Evolutionary conservation across 1,284 basidiomycete genomes (phyloP).

Genomic region (Austroboletus niveus): DNA sequence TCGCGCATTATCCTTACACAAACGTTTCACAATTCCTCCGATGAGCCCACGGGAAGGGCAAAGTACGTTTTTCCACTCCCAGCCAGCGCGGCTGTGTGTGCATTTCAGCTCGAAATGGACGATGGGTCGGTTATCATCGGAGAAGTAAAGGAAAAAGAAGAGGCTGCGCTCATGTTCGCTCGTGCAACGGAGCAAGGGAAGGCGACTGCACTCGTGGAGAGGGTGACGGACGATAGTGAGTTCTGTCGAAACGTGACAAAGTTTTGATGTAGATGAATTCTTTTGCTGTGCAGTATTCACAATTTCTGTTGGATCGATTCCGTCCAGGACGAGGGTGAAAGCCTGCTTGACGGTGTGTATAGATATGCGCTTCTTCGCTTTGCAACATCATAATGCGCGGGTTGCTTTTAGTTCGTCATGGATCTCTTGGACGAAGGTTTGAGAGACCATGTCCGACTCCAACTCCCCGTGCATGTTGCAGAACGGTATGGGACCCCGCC

Average conservation of each 20-base stretch:
- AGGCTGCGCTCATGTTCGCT: conserved; percentile 44
- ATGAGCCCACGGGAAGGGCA: conserved; percentile 39
- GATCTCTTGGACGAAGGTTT: conserved; percentile 47
- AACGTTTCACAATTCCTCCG: conserved; percentile 42
- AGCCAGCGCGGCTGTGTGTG: conserved; percentile 48
- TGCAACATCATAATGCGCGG: neutral
- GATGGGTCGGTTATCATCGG: conserved; percentile 45
- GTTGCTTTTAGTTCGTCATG: conserved; percentile 31
- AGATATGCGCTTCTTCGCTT: neutral
- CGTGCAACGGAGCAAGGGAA: conserved; percentile 42
- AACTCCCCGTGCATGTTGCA: conserved; percentile 49
- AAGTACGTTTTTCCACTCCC: conserved; percentile 63
- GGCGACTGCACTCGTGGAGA: conserved; percentile 46
- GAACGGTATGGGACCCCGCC: conserved; percentile 50
- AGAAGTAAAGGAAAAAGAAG: conserved; percentile 46
- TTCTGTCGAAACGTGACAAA: neutral
- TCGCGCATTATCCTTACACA: conserved; percentile 52
- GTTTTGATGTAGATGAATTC: neutral
- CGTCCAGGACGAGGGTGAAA: conserved; percentile 38
- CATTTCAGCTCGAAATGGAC: conserved; percentile 44
- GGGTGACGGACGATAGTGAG: conserved; percentile 52
- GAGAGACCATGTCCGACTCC: conserved; percentile 47
- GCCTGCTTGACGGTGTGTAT: conserved; percentile 43
- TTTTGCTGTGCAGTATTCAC: conserved; percentile 44
- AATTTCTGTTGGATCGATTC: conserved; percentile 54